Conservation (phyloP, 208 protist species). For the Trichomonas vaginalis region DNA sequence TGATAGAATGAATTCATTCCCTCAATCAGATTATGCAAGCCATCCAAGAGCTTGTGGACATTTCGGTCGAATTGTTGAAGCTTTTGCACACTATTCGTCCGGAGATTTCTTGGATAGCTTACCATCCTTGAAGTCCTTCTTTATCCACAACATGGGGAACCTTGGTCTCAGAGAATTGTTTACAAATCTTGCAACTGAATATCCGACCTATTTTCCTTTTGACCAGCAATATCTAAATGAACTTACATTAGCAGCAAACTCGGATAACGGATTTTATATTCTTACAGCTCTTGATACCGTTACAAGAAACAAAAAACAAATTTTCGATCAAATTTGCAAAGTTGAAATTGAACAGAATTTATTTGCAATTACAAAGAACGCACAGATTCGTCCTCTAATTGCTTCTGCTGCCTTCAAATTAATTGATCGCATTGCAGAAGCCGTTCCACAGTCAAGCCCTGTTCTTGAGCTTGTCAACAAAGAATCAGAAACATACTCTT, state of each 20-base stretch:
- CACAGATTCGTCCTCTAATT: not conserved
- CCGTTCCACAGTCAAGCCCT: too few relatives aligned
- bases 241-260: not conserved
- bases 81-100: not conserved
- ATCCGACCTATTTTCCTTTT: not conserved
- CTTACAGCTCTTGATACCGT: not conserved
- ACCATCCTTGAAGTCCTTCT: not conserved
- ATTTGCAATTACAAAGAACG: not conserved
- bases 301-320: not conserved
- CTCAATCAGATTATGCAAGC: not conserved
- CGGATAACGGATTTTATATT: not conserved
- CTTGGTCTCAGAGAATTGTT: not conserved
- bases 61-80: not conserved
- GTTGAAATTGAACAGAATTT: not conserved
- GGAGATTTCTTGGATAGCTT: not conserved
- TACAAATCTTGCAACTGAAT: not conserved
- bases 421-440: not conserved
- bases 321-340: not conserved
- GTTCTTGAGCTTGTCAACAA: not conserved
- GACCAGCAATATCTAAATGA: not conserved
- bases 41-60: not conserved
- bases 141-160: not conserved
- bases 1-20: not conserved
- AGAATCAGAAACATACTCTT: not conserved
- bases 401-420: not conserved